Base-by-base conservation (phyloP, 345 rosid species). In the Pugionium cornutum region DNA sequence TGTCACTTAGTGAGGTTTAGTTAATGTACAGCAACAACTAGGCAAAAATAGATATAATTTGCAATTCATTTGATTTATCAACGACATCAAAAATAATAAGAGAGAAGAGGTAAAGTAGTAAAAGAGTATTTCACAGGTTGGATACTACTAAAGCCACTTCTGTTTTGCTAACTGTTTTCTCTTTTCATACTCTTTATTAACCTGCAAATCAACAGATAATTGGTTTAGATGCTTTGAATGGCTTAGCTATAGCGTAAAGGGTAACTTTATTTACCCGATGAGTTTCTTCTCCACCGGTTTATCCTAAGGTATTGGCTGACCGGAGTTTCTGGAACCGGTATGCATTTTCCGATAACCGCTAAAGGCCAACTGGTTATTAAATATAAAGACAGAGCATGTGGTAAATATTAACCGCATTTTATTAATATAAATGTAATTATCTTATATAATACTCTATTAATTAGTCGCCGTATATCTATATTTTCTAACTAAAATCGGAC, bases 361-460 rank as follows among this genome's bases (percentile, higher is more conserved):
- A 94, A 87, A 1, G 98, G 99, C 99, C 99, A 94, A 67, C 99
- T 94, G 78, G 48, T 58, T 64, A 31, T 44, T 11, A 42, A 34
- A 56, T 46, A 33, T 25, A 33, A 28, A 45, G 49, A 57, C 60
- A 48, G 28, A 34, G 5, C 36, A 34, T 34, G 36, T 34, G 36
- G 36, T 34, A 34, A 34, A 5, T 3, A 3, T 34, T 34, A 34
- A 18, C 18, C 18, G 18, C 18, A 18, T 18, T 18, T 18, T 18
- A 18, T 18, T 18, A 18, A 18, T 18, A 18, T 18, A 18, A 18
- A 18, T 18, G 18, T 18, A 18, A 18, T 18, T 18, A 18, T 18
- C 18, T 18, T 18, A 18, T 18, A 18, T 18, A 18, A 18, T 18
- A 18, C 18, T 18, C 18, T 18, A 18, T 18, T 18, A 18, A 18